These are phyloP conservation scores for Lyophyllum semitale DNA, from an alignment of 768 basidiomycete genomes.

Conservation along the genomic window DNA sequence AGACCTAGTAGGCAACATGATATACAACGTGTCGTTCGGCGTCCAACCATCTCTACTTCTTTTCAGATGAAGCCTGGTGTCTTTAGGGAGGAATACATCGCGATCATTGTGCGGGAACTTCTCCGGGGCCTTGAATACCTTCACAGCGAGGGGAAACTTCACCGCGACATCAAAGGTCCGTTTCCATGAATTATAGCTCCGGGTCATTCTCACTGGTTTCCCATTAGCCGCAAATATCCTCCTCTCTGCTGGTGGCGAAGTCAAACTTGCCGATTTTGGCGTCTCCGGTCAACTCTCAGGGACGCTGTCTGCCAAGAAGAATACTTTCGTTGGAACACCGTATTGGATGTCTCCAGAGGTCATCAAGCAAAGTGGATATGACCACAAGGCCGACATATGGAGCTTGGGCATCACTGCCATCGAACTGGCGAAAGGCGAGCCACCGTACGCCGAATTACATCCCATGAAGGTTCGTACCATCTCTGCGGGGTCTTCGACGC, in stretches of 20 bases:
- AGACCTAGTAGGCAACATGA: constrained; percentile 68
- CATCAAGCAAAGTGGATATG: constrained; percentile 99
- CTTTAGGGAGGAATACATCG: constrained; percentile 98
- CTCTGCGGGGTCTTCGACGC: background rate
- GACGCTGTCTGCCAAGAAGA: constrained; percentile 92
- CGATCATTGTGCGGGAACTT: constrained; percentile 92
- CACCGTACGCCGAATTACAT: constrained; percentile 96
- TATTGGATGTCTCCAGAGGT: constrained; percentile 99
- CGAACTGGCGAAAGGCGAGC: constrained; percentile 96
- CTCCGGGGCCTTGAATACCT: constrained; percentile 93
- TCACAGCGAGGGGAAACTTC: constrained; percentile 94
- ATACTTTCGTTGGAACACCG: constrained; percentile 96
- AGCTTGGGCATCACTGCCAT: constrained; percentile 96
- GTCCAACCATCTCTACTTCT: constrained; percentile 12
- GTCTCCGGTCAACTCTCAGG: constrained; percentile 97
- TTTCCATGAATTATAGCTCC: background rate
- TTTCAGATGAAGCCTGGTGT: constrained; percentile 96
- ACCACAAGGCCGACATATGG: constrained; percentile 99
- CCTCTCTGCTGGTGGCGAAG: constrained; percentile 88
- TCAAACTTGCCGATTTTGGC: constrained; percentile 98
- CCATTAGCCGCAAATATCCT: constrained; percentile 94
- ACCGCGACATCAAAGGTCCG: constrained; percentile 98
- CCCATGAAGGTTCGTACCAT: constrained; percentile 86
- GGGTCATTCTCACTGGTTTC: constrained; percentile 6
- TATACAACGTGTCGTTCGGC: constrained; percentile 9